These are phyloP conservation scores for Macrophomina tecta DNA, from an alignment of 2,329 filamentous ascomycete genomes.

Conservation along the genomic window DNA sequence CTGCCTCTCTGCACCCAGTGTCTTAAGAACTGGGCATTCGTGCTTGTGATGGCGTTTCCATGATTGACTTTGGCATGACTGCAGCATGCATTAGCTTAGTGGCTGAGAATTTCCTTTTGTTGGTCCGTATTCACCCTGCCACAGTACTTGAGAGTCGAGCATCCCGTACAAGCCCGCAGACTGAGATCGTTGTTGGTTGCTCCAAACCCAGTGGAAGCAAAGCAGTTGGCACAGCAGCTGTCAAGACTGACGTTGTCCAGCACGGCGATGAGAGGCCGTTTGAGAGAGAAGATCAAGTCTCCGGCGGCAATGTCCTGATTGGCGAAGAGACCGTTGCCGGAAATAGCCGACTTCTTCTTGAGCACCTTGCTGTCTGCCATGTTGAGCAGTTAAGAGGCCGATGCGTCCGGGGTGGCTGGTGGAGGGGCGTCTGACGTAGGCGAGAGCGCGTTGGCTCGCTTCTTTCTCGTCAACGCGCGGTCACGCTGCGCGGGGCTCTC, in stretches of 20 bases:
- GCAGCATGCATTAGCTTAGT: background rate
- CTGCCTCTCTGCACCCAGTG: slow-evolving; percentile 35
- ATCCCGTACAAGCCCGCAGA: slow-evolving; percentile 64
- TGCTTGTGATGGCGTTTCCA: slow-evolving; percentile 66
- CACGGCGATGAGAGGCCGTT: slow-evolving; percentile 60
- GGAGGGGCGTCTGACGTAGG: slow-evolving; percentile 6
- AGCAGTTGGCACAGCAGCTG: slow-evolving; percentile 65
- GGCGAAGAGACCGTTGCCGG: slow-evolving; percentile 63
- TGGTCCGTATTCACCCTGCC: slow-evolving; percentile 54
- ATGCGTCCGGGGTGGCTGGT: background rate
- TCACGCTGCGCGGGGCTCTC: background rate
- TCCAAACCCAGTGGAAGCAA: slow-evolving; percentile 42
- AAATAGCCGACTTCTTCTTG: slow-evolving; percentile 32
- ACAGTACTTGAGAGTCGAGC: slow-evolving; percentile 65
- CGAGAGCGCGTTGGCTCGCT: background rate
- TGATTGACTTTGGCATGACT: slow-evolving; percentile 64
- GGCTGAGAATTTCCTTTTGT: background rate
- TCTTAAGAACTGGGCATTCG: slow-evolving; percentile 57
- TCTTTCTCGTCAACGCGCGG: slow-evolving; percentile 16
- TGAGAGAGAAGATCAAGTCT: slow-evolving; percentile 55
- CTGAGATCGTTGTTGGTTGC: slow-evolving; percentile 29
- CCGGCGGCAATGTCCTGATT: slow-evolving; percentile 54
- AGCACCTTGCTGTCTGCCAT: slow-evolving; percentile 28
- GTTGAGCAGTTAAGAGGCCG: background rate
- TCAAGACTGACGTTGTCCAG: slow-evolving; percentile 59